Conservation (phyloP, 148 eudicot species). For the Vaccinium vitisidaea region DNA sequence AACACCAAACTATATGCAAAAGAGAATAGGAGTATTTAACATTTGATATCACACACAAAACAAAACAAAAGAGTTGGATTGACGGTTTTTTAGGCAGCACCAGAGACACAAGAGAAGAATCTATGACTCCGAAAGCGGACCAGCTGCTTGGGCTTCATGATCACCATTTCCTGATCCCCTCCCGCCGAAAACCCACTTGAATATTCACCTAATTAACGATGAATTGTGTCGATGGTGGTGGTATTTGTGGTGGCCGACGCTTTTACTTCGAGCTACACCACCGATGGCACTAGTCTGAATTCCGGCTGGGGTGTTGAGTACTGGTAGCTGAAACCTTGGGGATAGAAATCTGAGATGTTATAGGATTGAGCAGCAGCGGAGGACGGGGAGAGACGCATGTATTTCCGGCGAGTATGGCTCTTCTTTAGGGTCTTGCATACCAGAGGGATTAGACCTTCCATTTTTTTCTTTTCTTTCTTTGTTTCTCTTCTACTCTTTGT, state of each 20-base stretch:
- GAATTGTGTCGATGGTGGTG: constrained; percentile 36
- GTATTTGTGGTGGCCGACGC: no score
- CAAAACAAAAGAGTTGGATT: neutral
- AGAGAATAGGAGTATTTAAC: neutral
- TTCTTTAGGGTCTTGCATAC: neutral
- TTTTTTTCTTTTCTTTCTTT: neutral
- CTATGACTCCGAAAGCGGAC: constrained; percentile 47
- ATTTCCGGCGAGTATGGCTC: constrained; percentile 15
- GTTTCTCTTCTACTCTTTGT: neutral
- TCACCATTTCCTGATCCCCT: neutral
- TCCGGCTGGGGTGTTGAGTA: neutral
- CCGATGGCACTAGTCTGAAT: neutral
- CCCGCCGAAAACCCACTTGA: neutral
- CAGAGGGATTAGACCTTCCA: constrained; percentile 16
- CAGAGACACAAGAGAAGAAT: constrained; percentile 47
- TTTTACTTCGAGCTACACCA: neutral
- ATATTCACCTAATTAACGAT: constrained; percentile 13
- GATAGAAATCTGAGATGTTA: constrained; percentile 38
- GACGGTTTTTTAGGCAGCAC: constrained; percentile 24
- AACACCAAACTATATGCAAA: neutral
- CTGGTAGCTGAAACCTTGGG: constrained; percentile 8
- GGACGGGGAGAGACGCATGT: constrained; percentile 35
- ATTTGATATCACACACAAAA: neutral
- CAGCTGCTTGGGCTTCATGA: constrained; percentile 24
- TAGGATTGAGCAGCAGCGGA: constrained; percentile 28